Evolutionary conservation across 345 rosid genomes (phyloP).

Genomic region (Gossypium bickii): DNA sequence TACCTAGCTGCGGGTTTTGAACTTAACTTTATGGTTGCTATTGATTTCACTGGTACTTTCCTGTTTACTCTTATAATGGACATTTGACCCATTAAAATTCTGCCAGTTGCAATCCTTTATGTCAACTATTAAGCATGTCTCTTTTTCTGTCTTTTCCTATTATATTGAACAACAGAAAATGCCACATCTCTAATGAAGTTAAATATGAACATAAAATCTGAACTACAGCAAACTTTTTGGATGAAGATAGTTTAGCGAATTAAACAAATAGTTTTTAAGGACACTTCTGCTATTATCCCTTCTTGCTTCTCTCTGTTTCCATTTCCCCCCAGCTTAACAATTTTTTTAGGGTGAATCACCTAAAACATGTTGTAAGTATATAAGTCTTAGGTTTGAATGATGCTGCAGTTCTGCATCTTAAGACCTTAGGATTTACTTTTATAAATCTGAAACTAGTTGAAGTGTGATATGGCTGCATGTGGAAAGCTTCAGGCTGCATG

Average conservation of each 20-base stretch:
- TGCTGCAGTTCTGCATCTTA: conserved; percentile 5
- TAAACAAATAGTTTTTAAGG: neutral
- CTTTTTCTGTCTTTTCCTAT: neutral
- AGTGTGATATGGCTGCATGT: neutral
- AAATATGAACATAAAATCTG: neutral
- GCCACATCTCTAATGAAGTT: neutral
- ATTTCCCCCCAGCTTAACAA: neutral
- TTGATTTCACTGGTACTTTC: conserved; percentile 83
- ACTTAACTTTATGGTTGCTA: conserved; percentile 91
- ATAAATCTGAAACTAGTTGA: neutral
- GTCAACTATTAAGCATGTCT: neutral
- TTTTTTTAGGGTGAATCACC: neutral
- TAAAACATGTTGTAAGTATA: neutral
- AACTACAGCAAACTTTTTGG: neutral
- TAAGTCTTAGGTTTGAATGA: conserved; percentile 1
- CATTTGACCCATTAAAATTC: neutral
- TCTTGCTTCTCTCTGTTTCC: neutral
- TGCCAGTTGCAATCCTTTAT: neutral
- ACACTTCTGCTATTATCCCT: neutral
- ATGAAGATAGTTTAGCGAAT: neutral
- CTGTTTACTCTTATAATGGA: conserved; percentile 13
- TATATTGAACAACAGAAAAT: neutral
- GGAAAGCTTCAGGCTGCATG: neutral
- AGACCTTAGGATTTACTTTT: conserved; percentile 4
- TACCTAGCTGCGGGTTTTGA: conserved; percentile 80